These are phyloP conservation scores for Cladosporium sp. DNA, from an alignment of 2,329 filamentous ascomycete species.

Conservation along the genomic window DNA sequence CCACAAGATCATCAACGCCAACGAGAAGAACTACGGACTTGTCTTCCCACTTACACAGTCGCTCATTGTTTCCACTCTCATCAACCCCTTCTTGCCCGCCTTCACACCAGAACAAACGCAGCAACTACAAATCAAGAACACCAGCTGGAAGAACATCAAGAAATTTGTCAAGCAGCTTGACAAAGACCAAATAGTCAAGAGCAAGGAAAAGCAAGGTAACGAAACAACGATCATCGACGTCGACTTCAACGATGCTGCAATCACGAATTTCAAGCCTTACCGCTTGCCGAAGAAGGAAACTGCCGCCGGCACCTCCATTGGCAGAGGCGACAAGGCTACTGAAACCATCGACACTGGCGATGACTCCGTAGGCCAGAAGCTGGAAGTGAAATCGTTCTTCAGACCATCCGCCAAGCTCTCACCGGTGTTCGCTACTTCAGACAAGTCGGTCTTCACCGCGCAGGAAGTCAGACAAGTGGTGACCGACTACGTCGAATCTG, in stretches of 20 bases:
- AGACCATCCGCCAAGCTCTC: constrained; percentile 59
- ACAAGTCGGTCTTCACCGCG: constrained; percentile 55
- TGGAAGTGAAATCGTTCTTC: constrained; percentile 55
- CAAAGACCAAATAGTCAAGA: constrained; percentile 62
- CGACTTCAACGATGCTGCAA: constrained; percentile 59
- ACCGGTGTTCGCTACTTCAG: constrained; percentile 54
- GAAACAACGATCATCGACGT: constrained; percentile 66
- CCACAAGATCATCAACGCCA: constrained; percentile 57
- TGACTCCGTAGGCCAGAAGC: constrained; percentile 48
- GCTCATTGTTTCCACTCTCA: constrained; percentile 61
- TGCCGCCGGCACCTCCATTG: constrained; percentile 40
- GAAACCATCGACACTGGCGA: constrained; percentile 40
- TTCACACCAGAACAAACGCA: constrained; percentile 56
- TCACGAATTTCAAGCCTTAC: constrained; percentile 63
- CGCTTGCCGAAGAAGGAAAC: constrained; percentile 59
- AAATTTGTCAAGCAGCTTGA: constrained; percentile 70
- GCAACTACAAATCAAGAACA: constrained; percentile 68
- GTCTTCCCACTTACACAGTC: constrained; percentile 65
- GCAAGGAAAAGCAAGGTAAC: constrained; percentile 64
- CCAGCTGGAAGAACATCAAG: constrained; percentile 68
- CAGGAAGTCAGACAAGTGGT: constrained; percentile 60
- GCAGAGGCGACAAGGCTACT: constrained; percentile 40
- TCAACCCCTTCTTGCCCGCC: constrained; percentile 66
- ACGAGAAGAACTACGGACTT: constrained; percentile 55
- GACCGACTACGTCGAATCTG: constrained; percentile 59